Evolutionary conservation across 176 grass and related monocot genomes (phyloP).

Genomic region (Lolium rigidum): DNA sequence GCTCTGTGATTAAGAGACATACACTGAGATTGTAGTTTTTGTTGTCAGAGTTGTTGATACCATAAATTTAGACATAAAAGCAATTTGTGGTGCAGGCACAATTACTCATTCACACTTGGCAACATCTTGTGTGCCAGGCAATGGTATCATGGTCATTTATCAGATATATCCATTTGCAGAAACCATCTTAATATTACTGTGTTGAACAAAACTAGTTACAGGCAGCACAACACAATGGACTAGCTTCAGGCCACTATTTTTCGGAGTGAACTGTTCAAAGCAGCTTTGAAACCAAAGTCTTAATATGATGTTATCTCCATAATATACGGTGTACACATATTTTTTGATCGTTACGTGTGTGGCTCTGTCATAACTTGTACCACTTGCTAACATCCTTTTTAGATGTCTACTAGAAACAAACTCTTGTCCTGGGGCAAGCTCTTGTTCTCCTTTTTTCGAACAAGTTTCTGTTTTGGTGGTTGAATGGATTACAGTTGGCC

Average conservation of each 20-base stretch:
- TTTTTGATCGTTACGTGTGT: neutral
- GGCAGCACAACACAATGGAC: neutral
- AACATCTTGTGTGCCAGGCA: neutral
- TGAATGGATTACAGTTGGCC: neutral
- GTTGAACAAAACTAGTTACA: neutral
- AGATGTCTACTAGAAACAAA: neutral
- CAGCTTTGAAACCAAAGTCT: neutral
- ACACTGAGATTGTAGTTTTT: neutral
- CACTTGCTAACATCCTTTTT: neutral
- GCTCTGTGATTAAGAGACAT: conserved; percentile 5
- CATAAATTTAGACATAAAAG: neutral
- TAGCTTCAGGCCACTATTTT: neutral
- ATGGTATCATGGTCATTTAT: neutral
- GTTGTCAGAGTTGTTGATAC: neutral
- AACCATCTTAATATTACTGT: neutral
- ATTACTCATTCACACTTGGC: neutral
- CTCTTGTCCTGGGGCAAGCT: no score
- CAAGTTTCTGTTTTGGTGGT: neutral
- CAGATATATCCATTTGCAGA: neutral
- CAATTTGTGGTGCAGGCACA: neutral
- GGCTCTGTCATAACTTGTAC: neutral
- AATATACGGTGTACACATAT: neutral
- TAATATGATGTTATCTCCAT: neutral
- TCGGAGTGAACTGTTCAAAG: no score
- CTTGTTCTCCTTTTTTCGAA: neutral